Percentiles rank a stretch among this genome's conserved stretches.
These are phyloP conservation scores for Aquilaria agallochum DNA, from an alignment of 441 rosid genomes.

Conservation along the genomic window DNA sequence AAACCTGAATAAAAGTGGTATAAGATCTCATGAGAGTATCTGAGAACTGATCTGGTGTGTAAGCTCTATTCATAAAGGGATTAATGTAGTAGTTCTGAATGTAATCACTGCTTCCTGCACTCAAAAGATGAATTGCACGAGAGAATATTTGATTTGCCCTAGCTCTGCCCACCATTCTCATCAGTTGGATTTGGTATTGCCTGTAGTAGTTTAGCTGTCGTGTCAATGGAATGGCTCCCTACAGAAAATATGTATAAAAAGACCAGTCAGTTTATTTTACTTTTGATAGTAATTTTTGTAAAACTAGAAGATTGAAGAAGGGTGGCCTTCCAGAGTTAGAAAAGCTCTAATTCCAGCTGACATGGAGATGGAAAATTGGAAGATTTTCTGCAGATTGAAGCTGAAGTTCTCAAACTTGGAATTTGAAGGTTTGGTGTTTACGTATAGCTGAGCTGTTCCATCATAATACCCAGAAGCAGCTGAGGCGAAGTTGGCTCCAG, in stretches of 20 bases:
- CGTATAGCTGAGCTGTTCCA: constrained; percentile 67
- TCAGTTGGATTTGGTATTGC: constrained; percentile 61
- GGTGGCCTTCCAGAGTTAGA: too few species aligned
- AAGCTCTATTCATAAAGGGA: constrained; percentile 49
- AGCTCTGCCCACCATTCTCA: constrained; percentile 32
- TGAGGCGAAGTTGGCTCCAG: constrained; percentile 90
- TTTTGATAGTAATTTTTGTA: too few species aligned
- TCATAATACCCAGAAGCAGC: constrained; percentile 86
- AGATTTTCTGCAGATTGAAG: too few species aligned
- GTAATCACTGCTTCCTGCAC: constrained; percentile 90
- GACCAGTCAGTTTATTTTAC: not conserved
- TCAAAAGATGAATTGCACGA: constrained; percentile 68
- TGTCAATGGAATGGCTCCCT: constrained; percentile 73
- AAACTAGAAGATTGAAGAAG: too few species aligned
- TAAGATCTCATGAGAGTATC: constrained; percentile 66
- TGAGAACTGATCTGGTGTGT: constrained; percentile 60
- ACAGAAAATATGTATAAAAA: constrained; percentile 23
- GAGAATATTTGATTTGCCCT: constrained; percentile 52
- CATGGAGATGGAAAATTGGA: too few species aligned
- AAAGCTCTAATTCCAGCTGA: too few species aligned
- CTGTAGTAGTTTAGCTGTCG: constrained; percentile 77
- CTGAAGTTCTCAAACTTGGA: too few species aligned
- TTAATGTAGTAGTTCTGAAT: constrained; percentile 84
- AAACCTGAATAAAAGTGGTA: constrained; percentile 81
- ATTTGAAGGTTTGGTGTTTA: constrained; percentile 21